phyloP scores from a whole-genome alignment of 306 rosid species.

The Begonia peltatifolia region DNA sequence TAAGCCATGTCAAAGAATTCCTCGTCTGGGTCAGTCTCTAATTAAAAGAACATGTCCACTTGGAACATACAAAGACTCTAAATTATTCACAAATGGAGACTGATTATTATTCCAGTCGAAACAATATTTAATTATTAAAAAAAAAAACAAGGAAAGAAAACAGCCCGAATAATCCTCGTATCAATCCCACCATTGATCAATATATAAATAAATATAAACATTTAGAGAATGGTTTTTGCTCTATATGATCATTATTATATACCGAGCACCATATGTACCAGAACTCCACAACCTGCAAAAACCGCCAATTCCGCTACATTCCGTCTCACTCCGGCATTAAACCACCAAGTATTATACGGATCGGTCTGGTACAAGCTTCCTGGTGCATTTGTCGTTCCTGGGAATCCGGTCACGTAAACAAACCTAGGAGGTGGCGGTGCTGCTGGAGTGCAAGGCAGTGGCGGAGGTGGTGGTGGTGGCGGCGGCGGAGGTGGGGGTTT shows the following conservation, averaged over 20 bases:
- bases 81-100: no score
- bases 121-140: no score
- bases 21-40: no score
- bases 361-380: constrained; percentile 27
- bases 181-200: no score
- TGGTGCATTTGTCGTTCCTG: constrained; percentile 38
- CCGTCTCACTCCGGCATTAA: constrained; percentile 14
- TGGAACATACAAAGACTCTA: no score
- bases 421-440: constrained; percentile 67
- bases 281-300: constrained; percentile 21
- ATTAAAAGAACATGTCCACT: no score
- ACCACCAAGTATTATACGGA: constrained; percentile 13
- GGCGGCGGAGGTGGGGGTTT: constrained; percentile 20
- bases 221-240: neutral
- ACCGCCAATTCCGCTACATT: constrained; percentile 13
- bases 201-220: neutral
- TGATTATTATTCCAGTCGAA: neutral
- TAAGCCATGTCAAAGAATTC: no score
- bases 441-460: constrained; percentile 1
- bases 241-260: constrained; percentile 3
- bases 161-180: no score
- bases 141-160: no score
- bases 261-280: constrained; percentile 6
- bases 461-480: constrained; percentile 12
- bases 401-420: constrained; percentile 46